These are phyloP conservation scores for Rhazya stricta DNA, from an alignment of 257 asterid species.

Conservation along the genomic window DNA sequence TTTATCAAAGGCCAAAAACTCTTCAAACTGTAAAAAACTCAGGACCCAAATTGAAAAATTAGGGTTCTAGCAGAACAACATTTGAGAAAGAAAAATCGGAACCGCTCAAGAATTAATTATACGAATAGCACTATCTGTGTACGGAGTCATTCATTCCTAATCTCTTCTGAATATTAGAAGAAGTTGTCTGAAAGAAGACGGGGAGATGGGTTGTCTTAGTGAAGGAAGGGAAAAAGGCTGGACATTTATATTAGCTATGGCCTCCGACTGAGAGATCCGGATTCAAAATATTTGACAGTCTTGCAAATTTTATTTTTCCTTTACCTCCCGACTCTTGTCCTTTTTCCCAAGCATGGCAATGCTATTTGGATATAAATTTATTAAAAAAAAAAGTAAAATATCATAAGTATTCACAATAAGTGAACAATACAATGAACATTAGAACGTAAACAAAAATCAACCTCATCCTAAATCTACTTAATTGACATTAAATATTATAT, in stretches of 20 bases:
- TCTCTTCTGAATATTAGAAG: neutral
- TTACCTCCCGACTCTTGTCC: neutral
- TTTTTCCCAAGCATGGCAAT: neutral
- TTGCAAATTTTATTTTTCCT: neutral
- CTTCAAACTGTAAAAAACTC: conserved; percentile 33
- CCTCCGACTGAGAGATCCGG: conserved; percentile 8
- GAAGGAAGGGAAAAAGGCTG: neutral
- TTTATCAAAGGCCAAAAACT: conserved; percentile 6
- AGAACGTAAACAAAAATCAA: no score
- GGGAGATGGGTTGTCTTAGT: neutral
- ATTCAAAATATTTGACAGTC: neutral
- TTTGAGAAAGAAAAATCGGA: conserved; percentile 8
- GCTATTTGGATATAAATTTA: no score
- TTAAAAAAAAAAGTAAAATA: no score
- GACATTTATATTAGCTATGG: neutral
- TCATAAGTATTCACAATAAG: no score
- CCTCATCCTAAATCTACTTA: no score
- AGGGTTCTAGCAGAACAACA: conserved; percentile 28
- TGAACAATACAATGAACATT: no score
- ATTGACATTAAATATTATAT: no score
- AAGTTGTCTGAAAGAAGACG: neutral
- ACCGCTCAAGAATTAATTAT: neutral
- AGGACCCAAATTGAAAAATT: conserved; percentile 33
- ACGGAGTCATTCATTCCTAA: neutral
- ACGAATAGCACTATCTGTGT: neutral